Evolutionary conservation across 352 stramenopile genomes (phyloP).

Genomic region (Phytophthora crassamura): DNA sequence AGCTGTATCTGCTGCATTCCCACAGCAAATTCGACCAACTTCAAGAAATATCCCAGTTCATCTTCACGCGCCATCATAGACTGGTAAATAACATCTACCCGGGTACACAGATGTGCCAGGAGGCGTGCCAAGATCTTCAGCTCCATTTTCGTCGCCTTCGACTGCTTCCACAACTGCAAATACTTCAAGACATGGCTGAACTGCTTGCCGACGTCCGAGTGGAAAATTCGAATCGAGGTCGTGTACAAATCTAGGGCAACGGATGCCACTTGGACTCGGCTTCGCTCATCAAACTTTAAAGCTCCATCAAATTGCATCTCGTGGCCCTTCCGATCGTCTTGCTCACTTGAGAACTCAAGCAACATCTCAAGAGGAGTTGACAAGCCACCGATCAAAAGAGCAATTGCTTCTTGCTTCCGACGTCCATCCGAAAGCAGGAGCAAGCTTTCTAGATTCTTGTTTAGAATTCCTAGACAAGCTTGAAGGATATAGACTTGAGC

Average conservation of each 20-base stretch:
- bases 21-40: conserved; percentile 45
- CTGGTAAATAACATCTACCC: conserved; percentile 43
- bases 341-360: conserved; percentile 35
- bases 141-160: conserved; percentile 39
- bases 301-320: background rate
- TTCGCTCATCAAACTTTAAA: conserved; percentile 24
- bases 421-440: conserved; percentile 19
- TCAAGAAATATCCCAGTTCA: conserved; percentile 39
- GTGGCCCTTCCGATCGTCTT: background rate
- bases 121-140: conserved; percentile 55
- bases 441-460: conserved; percentile 48
- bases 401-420: conserved; percentile 22
- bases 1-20: conserved; percentile 44
- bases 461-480: conserved; percentile 50
- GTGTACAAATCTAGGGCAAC: conserved; percentile 58
- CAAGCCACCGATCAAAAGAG: conserved; percentile 34
- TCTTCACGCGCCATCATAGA: conserved; percentile 34
- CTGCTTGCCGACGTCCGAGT: conserved; percentile 56
- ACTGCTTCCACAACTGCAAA: conserved; percentile 46
- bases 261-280: conserved; percentile 33
- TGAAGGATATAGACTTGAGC: conserved; percentile 46
- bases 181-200: conserved; percentile 50
- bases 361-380: conserved; percentile 42
- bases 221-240: conserved; percentile 56
- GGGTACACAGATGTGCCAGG: conserved; percentile 45